Evolutionary conservation across 768 basidiomycete genomes (phyloP).

Genomic region (Leucogyrophana mollusca): DNA sequence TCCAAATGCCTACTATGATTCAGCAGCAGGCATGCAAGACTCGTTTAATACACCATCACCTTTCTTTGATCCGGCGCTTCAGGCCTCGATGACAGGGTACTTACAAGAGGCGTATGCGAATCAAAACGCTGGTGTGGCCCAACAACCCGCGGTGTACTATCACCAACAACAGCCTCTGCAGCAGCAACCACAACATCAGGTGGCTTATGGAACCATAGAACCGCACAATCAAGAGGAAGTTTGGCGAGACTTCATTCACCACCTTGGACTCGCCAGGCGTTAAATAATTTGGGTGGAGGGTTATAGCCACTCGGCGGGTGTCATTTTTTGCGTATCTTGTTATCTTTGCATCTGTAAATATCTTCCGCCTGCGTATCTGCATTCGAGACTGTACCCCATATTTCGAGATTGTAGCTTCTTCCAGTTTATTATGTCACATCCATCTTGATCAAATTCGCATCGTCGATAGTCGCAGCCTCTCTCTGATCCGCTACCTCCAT

Average conservation of each 20-base stretch:
- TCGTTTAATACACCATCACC: slow-evolving; percentile 1
- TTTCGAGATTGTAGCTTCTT: not conserved
- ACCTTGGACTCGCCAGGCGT: slow-evolving; percentile 20
- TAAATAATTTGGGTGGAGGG: too few relatives aligned
- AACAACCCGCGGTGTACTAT: slow-evolving; percentile 1
- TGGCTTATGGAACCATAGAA: not conserved
- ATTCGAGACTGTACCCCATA: not conserved
- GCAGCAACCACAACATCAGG: not conserved
- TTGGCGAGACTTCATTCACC: slow-evolving; percentile 37
- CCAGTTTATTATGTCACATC: slow-evolving; percentile 32
- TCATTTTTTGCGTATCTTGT: not conserved
- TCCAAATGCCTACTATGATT: not conserved
- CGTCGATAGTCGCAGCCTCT: slow-evolving; percentile 28
- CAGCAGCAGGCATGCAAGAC: not conserved
- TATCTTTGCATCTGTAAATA: too few relatives aligned
- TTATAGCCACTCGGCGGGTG: too few relatives aligned
- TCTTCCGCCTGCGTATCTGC: too few relatives aligned
- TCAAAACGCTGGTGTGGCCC: not conserved
- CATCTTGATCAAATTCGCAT: slow-evolving; percentile 55
- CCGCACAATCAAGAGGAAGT: slow-evolving; percentile 34
- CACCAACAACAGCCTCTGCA: slow-evolving; percentile 4
- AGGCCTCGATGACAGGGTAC: not conserved
- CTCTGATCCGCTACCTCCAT: slow-evolving; percentile 54
- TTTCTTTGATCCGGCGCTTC: slow-evolving; percentile 1
- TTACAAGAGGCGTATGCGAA: not conserved